A percentile compares a stretch with the other conserved stretches of the same genome.
phyloP scores from a whole-genome alignment of 2,329 filamentous ascomycete genomes.

The Venturiaceae sp. region DNA sequence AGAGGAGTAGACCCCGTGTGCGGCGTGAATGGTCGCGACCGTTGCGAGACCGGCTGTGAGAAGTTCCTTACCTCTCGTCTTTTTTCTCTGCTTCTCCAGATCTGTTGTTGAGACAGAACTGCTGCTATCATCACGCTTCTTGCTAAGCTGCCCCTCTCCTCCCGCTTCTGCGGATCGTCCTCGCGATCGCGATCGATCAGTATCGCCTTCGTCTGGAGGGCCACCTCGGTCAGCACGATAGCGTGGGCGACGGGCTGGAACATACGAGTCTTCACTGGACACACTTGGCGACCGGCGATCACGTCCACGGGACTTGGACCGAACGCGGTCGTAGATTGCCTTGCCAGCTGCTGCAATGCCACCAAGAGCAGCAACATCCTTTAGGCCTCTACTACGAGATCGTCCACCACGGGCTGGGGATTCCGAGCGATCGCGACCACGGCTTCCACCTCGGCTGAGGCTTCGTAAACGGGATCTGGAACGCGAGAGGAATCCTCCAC shows the following conservation, averaged over 20 bases:
- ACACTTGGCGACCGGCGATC: constrained; percentile 32
- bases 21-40: constrained; percentile 60
- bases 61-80: constrained; percentile 56
- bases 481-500: constrained; percentile 51
- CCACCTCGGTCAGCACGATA: constrained; percentile 30
- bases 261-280: constrained; percentile 41
- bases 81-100: constrained; percentile 53
- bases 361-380: constrained; percentile 38
- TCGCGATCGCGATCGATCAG: constrained; percentile 24
- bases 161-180: constrained; percentile 22
- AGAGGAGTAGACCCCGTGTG: constrained; percentile 53
- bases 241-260: constrained; percentile 36
- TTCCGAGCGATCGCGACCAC: constrained; percentile 23
- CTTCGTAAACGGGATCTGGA: constrained; percentile 40
- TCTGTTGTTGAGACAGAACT: constrained; percentile 49
- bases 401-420: constrained; percentile 26
- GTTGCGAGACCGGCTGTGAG: constrained; percentile 57
- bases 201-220: constrained; percentile 27
- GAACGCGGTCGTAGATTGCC: constrained; percentile 44
- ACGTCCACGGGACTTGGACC: constrained; percentile 41
- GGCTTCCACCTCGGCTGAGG: constrained; percentile 30
- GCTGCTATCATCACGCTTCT: constrained; percentile 24
- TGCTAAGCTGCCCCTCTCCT: constrained; percentile 14
- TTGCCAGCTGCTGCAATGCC: constrained; percentile 41
- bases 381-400: constrained; percentile 19